phyloP scores from a whole-genome alignment of 2,329 filamentous ascomycete genomes.

The Fusarium sp. region DNA sequence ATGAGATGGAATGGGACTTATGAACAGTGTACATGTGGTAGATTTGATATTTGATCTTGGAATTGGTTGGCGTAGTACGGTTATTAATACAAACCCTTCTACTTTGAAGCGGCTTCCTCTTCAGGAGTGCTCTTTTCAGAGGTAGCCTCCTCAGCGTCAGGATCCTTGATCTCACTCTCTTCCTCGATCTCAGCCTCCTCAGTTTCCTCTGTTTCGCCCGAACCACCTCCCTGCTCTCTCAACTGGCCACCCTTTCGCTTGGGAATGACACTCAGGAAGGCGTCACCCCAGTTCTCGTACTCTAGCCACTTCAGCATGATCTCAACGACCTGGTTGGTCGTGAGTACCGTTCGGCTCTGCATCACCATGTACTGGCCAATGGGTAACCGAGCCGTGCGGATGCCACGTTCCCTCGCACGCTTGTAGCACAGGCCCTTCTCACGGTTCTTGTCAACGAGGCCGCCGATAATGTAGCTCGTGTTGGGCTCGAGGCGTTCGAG shows the following conservation, averaged over 20 bases:
- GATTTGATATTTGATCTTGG: constrained; percentile 33
- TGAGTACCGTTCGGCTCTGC: constrained; percentile 86
- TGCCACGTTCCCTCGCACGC: constrained; percentile 78
- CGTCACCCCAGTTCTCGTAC: constrained; percentile 89
- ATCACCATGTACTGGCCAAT: constrained; percentile 97
- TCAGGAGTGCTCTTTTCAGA: constrained; percentile 15
- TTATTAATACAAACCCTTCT: constrained; percentile 34
- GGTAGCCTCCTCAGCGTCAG: constrained; percentile 11
- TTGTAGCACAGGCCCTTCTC: constrained; percentile 96
- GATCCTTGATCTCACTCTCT: constrained; percentile 50
- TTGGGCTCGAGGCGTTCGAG: constrained; percentile 87
- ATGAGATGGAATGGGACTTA: constrained; percentile 25
- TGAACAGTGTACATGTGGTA: constrained; percentile 41
- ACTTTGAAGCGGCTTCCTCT: constrained; percentile 26
- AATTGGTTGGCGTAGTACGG: constrained; percentile 40
- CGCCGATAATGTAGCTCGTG: constrained; percentile 93
- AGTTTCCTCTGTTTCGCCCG: constrained; percentile 39
- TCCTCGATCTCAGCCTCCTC: constrained; percentile 49
- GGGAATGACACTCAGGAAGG: constrained; percentile 90
- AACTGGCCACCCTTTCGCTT: constrained; percentile 87
- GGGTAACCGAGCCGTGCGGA: constrained; percentile 91
- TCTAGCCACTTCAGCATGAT: constrained; percentile 97
- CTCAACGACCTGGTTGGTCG: constrained; percentile 96
- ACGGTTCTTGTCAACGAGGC: constrained; percentile 94
- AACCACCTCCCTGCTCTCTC: constrained; percentile 58